Base-by-base conservation (phyloP, 495 filamentous ascomycete genomes). In the Chaetomium cochliodes region DNA sequence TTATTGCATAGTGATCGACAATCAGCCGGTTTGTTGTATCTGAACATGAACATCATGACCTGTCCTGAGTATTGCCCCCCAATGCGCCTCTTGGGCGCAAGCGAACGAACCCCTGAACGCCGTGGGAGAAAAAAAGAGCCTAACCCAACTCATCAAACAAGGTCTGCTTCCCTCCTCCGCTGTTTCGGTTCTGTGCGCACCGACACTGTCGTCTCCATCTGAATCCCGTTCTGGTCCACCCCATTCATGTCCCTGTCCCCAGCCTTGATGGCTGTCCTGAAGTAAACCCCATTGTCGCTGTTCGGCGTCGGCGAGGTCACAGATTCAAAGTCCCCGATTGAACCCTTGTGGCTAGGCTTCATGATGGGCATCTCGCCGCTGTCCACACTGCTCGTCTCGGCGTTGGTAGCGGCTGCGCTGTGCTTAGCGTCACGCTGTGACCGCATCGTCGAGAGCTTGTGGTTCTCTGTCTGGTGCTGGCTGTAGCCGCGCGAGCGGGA, bases 361-460 rank as follows among this genome's bases (percentile, higher is more conserved):
- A 53, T 53, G 51, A 53, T 53, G 51, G 51, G 51, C 51, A 53
- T 53, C 51, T 53, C 51, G 51, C 51, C 51, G 51, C 51, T 53
- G 3, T 53, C 51, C 1, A 53, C 3, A 23, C 51, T 53, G 51
- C 25, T 23, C 26, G 51, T 53, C 13, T 53, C 51, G 26, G 26
- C 51, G 23, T 51, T 44, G 13, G 49, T 51, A 6, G 23, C 23
- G 15, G 51, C 44, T 1, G 18, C 16, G 51, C 51, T 53, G 51
- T 23, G 7, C 26, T 53, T 53, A 26, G 51, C 25, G 26, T 53
- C 51, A 15, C 26, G 51, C 26, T 53, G 51, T 5, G 51, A 53
- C 13, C 51, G 26, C 51, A 53, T 53, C 1, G 26, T 16, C 13
- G 51, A 53, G 25, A 53, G 51, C 51, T 53, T 53, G 51, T 53